Conservation (phyloP, 768 basidiomycete species). For the Solioccasus polychromus region DNA sequence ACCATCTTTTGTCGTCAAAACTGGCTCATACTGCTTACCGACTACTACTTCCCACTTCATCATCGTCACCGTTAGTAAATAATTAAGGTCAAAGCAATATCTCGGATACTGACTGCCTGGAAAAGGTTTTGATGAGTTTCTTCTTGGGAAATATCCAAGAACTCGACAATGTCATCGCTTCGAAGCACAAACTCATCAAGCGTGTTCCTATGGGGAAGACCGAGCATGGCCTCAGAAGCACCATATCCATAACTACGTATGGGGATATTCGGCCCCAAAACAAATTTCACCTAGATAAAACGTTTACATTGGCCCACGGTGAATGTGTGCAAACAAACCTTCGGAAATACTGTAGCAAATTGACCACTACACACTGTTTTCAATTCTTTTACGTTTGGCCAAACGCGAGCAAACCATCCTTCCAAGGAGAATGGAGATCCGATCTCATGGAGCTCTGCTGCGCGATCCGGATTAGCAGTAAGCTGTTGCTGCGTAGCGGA, state of each 20-base stretch:
- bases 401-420: conserved; percentile 18
- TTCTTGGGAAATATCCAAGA: conserved; percentile 13
- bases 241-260: conserved; percentile 9
- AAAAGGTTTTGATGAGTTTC: conserved; percentile 12
- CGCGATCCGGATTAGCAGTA: conserved; percentile 13
- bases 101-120: conserved; percentile 12
- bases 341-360: conserved; percentile 11
- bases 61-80: neutral
- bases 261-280: conserved; percentile 8
- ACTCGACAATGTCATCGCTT: conserved; percentile 12
- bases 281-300: conserved; percentile 7
- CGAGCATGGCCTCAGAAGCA: conserved; percentile 11
- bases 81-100: neutral
- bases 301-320: neutral
- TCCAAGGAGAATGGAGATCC: conserved; percentile 9
- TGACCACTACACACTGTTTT: conserved; percentile 9
- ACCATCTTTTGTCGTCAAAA: conserved; percentile 22
- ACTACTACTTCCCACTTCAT: conserved; percentile 19
- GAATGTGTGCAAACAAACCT: too few species aligned
- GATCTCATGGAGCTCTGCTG: conserved; percentile 15
- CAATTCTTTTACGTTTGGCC: conserved; percentile 9
- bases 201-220: neutral
- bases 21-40: conserved; percentile 17
- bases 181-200: conserved; percentile 9
- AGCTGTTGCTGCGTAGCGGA: conserved; percentile 5